Evolutionary conservation across 345 rosid genomes (phyloP).

Genomic region (Eucalyptus cloeziana): DNA sequence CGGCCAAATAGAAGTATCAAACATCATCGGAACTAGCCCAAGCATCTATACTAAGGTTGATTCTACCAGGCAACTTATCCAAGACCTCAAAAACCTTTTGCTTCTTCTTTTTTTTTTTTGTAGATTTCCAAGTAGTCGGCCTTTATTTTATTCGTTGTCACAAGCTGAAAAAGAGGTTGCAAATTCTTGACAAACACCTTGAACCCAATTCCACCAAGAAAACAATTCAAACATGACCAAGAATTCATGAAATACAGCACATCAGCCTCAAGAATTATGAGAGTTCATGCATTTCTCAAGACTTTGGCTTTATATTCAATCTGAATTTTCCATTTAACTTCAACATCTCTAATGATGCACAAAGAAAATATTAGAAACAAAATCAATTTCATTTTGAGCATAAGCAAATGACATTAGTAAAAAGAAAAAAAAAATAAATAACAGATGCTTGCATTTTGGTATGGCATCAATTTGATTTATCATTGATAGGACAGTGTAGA

Average conservation of each 20-base stretch:
- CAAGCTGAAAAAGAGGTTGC: slow-evolving; percentile 57
- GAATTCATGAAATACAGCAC: not conserved
- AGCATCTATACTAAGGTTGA: slow-evolving; percentile 37
- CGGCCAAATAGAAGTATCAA: not conserved
- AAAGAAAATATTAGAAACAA: not conserved
- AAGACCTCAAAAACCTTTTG: slow-evolving; percentile 47
- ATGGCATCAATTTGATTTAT: not conserved
- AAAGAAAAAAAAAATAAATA: not conserved
- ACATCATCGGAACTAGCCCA: slow-evolving; percentile 39
- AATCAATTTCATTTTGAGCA: not conserved
- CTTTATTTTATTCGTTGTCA: slow-evolving; percentile 36
- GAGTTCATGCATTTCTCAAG: not conserved
- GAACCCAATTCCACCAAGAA: slow-evolving; percentile 4
- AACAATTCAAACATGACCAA: not conserved
- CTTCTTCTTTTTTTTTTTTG: slow-evolving; percentile 21
- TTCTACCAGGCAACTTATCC: slow-evolving; percentile 69
- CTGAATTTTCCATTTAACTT: not conserved
- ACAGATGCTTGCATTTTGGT: not conserved
- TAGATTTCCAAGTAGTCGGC: slow-evolving; percentile 67
- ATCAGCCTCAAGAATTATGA: not conserved
- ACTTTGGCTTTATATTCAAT: not conserved
- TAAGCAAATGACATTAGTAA: not conserved
- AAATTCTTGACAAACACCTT: slow-evolving; percentile 55
- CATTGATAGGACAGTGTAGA: not conserved
- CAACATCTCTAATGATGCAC: not conserved